These are phyloP conservation scores for Curvularia eragrostidis DNA, from an alignment of 2,329 filamentous ascomycete species.

Conservation along the genomic window DNA sequence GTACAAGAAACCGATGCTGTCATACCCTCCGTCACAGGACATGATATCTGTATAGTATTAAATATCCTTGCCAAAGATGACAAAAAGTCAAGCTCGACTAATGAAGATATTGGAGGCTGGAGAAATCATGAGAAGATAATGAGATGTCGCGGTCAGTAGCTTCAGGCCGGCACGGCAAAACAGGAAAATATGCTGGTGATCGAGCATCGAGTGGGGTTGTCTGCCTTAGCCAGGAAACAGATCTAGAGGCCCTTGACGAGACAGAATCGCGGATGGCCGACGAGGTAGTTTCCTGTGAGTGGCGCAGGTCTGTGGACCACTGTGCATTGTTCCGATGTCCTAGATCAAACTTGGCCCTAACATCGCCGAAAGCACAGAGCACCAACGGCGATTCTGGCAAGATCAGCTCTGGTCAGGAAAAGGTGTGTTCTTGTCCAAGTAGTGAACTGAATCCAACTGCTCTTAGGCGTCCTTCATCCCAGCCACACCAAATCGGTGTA, in stretches of 20 bases:
- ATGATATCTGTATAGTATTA: background rate
- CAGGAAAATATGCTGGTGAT: slow-evolving; percentile 6
- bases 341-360: background rate
- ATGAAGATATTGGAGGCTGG: background rate
- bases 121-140: slow-evolving; percentile 5
- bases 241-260: slow-evolving; percentile 7
- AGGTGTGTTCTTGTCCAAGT: background rate
- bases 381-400: background rate
- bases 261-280: slow-evolving; percentile 1
- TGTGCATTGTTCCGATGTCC: slow-evolving; percentile 2
- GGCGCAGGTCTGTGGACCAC: slow-evolving; percentile 4
- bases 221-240: slow-evolving; percentile 3
- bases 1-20: background rate
- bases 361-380: background rate
- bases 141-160: slow-evolving; percentile 11
- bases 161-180: slow-evolving; percentile 6
- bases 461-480: background rate
- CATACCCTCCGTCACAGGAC: background rate
- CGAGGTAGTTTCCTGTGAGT: slow-evolving; percentile 2
- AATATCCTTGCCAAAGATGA: background rate
- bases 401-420: background rate
- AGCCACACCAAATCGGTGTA: background rate
- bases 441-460: background rate
- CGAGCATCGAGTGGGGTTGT: slow-evolving; percentile 2
- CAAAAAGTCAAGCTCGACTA: background rate